These are phyloP conservation scores for Passalora sequoiae DNA, from an alignment of 2,329 filamentous ascomycete genomes.

Conservation along the genomic window DNA sequence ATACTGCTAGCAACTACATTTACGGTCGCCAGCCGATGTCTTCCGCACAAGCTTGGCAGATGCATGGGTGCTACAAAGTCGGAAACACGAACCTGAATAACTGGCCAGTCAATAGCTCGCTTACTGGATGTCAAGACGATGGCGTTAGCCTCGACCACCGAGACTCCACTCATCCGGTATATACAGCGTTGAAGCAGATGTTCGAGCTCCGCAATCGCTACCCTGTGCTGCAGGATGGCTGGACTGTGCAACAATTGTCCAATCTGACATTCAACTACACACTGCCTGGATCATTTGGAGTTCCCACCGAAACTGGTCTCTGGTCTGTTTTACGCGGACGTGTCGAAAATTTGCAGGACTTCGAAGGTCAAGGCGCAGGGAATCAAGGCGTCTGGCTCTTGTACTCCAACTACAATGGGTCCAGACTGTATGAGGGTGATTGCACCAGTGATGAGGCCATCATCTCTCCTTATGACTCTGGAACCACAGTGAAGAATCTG, in stretches of 20 bases:
- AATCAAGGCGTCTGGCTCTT: conserved; percentile 51
- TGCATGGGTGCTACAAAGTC: conserved; percentile 59
- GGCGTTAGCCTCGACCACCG: conserved; percentile 56
- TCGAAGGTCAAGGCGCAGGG: conserved; percentile 38
- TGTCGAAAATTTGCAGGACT: conserved; percentile 50
- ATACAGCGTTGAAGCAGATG: conserved; percentile 58
- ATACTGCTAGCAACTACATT: conserved; percentile 60
- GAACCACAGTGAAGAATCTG: conserved; percentile 56
- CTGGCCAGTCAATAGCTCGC: conserved; percentile 53
- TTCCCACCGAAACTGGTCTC: conserved; percentile 54
- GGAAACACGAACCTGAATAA: conserved; percentile 53
- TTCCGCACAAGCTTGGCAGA: conserved; percentile 57
- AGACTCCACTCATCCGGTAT: conserved; percentile 57
- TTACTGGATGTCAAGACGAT: conserved; percentile 54
- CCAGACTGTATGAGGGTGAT: conserved; percentile 53
- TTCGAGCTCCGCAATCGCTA: conserved; percentile 55
- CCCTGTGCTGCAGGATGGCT: conserved; percentile 57
- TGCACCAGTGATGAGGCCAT: conserved; percentile 50
- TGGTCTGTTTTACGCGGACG: conserved; percentile 55
- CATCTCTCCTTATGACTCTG: conserved; percentile 52
- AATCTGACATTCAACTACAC: conserved; percentile 51
- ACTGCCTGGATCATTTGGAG: conserved; percentile 50
- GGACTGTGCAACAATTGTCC: conserved; percentile 51
- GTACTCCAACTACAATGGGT: conserved; percentile 47
- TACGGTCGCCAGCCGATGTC: conserved; percentile 61